Evolutionary conservation across 2,329 filamentous ascomycete species (phyloP).

Genomic region (Fusarium nurragi): DNA sequence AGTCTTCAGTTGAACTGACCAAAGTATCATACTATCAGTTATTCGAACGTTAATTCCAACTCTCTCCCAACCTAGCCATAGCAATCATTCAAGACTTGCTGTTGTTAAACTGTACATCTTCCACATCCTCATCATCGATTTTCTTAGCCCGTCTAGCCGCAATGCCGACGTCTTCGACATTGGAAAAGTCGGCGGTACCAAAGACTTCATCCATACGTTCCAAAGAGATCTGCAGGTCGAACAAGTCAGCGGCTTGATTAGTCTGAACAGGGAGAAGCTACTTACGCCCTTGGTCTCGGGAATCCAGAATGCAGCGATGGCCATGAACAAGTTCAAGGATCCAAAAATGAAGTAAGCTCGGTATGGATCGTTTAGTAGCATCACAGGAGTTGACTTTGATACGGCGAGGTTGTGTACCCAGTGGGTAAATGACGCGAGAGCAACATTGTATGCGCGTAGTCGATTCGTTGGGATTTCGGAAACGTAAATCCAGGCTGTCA

Average conservation of each 20-base stretch:
- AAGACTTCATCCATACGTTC: slow-evolving; percentile 36
- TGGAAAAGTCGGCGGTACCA: slow-evolving; percentile 29
- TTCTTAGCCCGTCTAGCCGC: slow-evolving; percentile 14
- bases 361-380: slow-evolving; percentile 58
- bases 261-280: neutral
- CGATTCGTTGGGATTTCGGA: slow-evolving; percentile 70
- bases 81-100: neutral
- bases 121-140: slow-evolving; percentile 26
- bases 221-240: slow-evolving; percentile 19
- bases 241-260: neutral
- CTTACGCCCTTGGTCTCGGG: slow-evolving; percentile 68
- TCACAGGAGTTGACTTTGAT: slow-evolving; percentile 66
- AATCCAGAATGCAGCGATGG: slow-evolving; percentile 55
- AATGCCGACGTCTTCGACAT: slow-evolving; percentile 23
- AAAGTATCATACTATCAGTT: neutral
- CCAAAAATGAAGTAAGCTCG: slow-evolving; percentile 68
- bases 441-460: slow-evolving; percentile 67
- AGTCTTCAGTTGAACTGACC: neutral
- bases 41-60: neutral
- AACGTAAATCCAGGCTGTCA: slow-evolving; percentile 55
- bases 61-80: neutral
- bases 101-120: neutral
- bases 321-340: slow-evolving; percentile 66
- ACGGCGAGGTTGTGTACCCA: slow-evolving; percentile 74
- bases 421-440: slow-evolving; percentile 68